phyloP scores from a whole-genome alignment of 2,329 filamentous ascomycete genomes.

The Fusarium mundagurra region DNA sequence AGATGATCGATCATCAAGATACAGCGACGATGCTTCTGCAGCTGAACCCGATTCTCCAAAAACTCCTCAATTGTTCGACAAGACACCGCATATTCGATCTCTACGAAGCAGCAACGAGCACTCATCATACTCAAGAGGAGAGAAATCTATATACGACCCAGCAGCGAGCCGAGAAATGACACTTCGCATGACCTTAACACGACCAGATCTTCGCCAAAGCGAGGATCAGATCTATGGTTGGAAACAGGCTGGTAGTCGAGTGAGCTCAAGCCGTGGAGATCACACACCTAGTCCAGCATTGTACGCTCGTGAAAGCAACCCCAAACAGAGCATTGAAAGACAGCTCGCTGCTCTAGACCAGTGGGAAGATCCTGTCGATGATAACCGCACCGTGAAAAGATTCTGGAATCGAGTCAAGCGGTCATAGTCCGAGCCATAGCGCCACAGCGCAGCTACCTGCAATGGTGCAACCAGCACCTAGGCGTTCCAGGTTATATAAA shows the following conservation, averaged over 20 bases:
- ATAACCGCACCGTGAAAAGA: slow-evolving; percentile 67
- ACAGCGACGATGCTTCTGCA: slow-evolving; percentile 65
- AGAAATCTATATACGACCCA: slow-evolving; percentile 60
- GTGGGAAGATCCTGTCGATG: slow-evolving; percentile 50
- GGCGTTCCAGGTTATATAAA: background rate
- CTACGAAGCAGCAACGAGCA: slow-evolving; percentile 43
- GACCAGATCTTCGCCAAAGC: slow-evolving; percentile 82
- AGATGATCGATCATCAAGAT: slow-evolving; percentile 66
- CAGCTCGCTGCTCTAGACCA: slow-evolving; percentile 65
- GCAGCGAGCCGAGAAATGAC: slow-evolving; percentile 86
- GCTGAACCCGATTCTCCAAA: slow-evolving; percentile 68
- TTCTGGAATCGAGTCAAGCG: slow-evolving; percentile 71
- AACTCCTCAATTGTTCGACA: slow-evolving; percentile 62
- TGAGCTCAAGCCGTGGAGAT: slow-evolving; percentile 52
- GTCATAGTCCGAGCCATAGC: slow-evolving; percentile 35
- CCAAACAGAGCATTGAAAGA: slow-evolving; percentile 64
- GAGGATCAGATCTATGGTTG: slow-evolving; percentile 79
- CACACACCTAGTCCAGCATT: slow-evolving; percentile 32
- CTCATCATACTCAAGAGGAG: slow-evolving; percentile 45
- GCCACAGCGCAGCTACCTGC: background rate
- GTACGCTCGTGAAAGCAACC: slow-evolving; percentile 47
- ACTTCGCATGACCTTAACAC: slow-evolving; percentile 91
- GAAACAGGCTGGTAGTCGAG: slow-evolving; percentile 61
- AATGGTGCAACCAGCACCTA: background rate
- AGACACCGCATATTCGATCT: slow-evolving; percentile 45